A percentile compares a stretch with the other conserved stretches of the same genome.
These are phyloP conservation scores for Aureoboletus auriporus DNA, from an alignment of 768 basidiomycete species.

Conservation along the genomic window DNA sequence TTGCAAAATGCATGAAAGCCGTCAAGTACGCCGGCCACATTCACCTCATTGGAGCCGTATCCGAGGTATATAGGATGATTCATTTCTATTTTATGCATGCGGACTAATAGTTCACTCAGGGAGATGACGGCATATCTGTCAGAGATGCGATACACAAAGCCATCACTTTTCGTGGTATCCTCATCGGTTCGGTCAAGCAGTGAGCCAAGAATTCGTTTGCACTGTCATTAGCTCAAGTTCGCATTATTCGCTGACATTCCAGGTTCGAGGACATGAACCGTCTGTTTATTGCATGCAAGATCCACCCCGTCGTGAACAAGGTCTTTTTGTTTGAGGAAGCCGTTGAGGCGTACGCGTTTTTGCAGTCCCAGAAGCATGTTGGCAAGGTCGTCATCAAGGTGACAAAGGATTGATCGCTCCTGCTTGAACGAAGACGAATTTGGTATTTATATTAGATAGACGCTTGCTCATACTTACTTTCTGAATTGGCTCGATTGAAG, in stretches of 20 bases:
- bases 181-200: conserved; percentile 58
- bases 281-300: conserved; percentile 40
- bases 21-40: conserved; percentile 41
- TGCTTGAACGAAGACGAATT: too few species aligned
- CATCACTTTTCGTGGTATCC: conserved; percentile 46
- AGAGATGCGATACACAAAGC: conserved; percentile 36
- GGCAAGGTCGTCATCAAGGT: conserved; percentile 61
- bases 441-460: too few species aligned
- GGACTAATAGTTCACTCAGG: conserved; percentile 8
- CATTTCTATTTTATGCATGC: not conserved
- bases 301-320: conserved; percentile 52
- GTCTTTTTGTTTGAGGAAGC: conserved; percentile 57
- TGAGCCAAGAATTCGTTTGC: conserved; percentile 25
- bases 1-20: conserved; percentile 40
- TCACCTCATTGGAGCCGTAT: conserved; percentile 50
- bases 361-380: conserved; percentile 52
- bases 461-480: too few species aligned
- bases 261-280: conserved; percentile 54
- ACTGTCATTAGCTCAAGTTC: not conserved
- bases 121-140: conserved; percentile 28
- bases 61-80: conserved; percentile 27
- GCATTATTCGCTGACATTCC: not conserved
- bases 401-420: conserved; percentile 10
- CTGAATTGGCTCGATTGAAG: too few species aligned
- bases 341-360: conserved; percentile 47